A percentile compares a stretch with the other conserved stretches of the same genome.
Conservation (phyloP, 495 filamentous ascomycete species). For the Thozetella sp. region DNA sequence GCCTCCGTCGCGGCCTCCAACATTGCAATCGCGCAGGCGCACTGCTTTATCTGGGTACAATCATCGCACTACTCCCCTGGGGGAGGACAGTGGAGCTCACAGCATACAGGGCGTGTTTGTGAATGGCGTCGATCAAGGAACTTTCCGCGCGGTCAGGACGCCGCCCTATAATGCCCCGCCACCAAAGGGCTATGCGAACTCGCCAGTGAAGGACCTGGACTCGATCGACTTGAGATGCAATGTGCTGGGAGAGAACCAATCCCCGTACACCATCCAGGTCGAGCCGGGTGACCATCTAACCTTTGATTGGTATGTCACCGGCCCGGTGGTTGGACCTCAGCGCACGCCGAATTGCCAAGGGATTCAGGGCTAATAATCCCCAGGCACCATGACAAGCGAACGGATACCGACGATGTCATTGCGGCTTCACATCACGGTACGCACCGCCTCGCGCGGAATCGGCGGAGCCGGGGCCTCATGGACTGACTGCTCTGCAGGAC, state of each 20-base stretch:
- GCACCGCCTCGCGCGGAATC: too few species aligned
- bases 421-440: slow-evolving; percentile 39
- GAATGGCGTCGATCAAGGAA: slow-evolving; percentile 46
- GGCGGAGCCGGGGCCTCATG: too few species aligned
- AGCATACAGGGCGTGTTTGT: slow-evolving; percentile 32
- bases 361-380: slow-evolving; percentile 5
- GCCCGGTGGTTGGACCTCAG: too few species aligned
- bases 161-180: slow-evolving; percentile 40
- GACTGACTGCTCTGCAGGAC: slow-evolving; percentile 20
- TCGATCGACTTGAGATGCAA: slow-evolving; percentile 48
- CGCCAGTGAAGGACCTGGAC: slow-evolving; percentile 43
- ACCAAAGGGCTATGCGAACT: slow-evolving; percentile 41
- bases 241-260: slow-evolving; percentile 36
- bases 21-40: slow-evolving; percentile 14
- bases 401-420: slow-evolving; percentile 41
- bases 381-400: slow-evolving; percentile 38
- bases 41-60: slow-evolving; percentile 24
- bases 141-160: slow-evolving; percentile 34
- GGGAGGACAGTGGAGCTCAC: slow-evolving; percentile 4
- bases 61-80: background rate
- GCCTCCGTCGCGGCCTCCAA: background rate
- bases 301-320: slow-evolving; percentile 26
- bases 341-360: too few species aligned
- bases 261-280: slow-evolving; percentile 39
- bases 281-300: slow-evolving; percentile 44